Evolutionary conservation across 2,329 filamentous ascomycete genomes (phyloP).

Genomic region (Alternaria gansuensis): DNA sequence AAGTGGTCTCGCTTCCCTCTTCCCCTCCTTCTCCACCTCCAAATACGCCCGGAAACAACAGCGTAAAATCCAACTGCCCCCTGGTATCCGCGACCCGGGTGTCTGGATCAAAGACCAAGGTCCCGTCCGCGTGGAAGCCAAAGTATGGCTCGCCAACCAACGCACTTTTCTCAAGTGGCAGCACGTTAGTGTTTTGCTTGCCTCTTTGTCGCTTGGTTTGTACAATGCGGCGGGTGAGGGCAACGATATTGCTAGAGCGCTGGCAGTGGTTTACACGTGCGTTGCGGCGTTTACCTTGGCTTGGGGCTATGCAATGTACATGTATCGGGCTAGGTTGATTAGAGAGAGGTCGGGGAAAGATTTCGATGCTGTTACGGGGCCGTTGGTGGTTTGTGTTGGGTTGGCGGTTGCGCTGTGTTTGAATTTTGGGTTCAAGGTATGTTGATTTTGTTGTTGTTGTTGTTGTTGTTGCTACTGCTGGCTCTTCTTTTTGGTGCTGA

Average conservation of each 20-base stretch:
- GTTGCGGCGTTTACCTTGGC: constrained; percentile 83
- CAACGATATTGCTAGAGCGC: constrained; percentile 76
- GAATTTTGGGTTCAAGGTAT: constrained; percentile 88
- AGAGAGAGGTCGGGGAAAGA: constrained; percentile 86
- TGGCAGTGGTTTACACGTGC: constrained; percentile 83
- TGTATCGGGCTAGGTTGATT: constrained; percentile 79
- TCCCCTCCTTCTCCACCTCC: constrained; percentile 83
- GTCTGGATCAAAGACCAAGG: constrained; percentile 95
- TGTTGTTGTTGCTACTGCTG: background rate
- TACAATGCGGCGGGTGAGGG: constrained; percentile 84
- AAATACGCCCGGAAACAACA: constrained; percentile 66
- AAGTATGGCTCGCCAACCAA: constrained; percentile 99
- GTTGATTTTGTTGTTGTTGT: constrained; percentile 14
- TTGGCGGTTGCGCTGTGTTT: constrained; percentile 79
- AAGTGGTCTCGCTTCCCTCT: constrained; percentile 72
- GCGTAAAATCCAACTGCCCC: constrained; percentile 70
- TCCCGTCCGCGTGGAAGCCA: constrained; percentile 90
- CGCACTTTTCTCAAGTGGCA: constrained; percentile 99
- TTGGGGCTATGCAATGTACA: constrained; percentile 90
- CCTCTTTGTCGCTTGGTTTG: constrained; percentile 80
- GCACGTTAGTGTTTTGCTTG: constrained; percentile 89
- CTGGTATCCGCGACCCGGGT: constrained; percentile 85
- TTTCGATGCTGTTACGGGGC: constrained; percentile 88
- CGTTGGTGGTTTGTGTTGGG: constrained; percentile 81
- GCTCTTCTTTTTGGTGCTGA: background rate